Evolutionary conservation across 495 filamentous ascomycete species (phyloP), one percentile per base, ranked within the genome.

Genomic region (Aspergillus cavernicola): DNA sequence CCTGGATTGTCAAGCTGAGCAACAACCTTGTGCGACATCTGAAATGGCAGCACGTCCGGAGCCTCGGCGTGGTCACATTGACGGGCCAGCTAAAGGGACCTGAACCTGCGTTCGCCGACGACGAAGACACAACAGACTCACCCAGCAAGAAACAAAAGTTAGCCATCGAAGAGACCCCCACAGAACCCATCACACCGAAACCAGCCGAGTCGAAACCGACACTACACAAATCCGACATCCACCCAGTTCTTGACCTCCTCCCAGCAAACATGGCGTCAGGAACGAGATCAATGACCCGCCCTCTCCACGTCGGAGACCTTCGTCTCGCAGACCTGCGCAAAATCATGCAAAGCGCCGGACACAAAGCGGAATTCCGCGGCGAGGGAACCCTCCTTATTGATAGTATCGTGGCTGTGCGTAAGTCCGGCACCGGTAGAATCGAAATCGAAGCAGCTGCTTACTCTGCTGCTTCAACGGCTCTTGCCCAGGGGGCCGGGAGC

Each of bases 301-400:
- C 95, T 8, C 80, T 99, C 10, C 95, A 97, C 64, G 95, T 97
- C 19, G 93, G 93, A 50, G 93, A 99, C 62, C 74, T 97, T 15
- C 79, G 93, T 15, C 78, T 99, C 12, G 90, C 93, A 0, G 91
- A 97, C 65, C 70, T 99, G 43, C 78, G 95, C 41, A 86, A 87
- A 56, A 80, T 90, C 22, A 86, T 99, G 83, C 84, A 88, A 50
- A 76, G 78, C 15, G 79, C 85, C 18, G 92, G 92, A 2, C 89
- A 96, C 67, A 88, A 77, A 23, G 92, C 91, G 3, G 93, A 96
- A 69, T 97, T 97, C 67, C 79, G 88, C 26, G 93, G 93, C 15
- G 95, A 97, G 67, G 93, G 93, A 41, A 95, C 88, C 2, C 72
- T 97, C 59, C 72, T 99, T 19, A 85, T 99, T 45, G 91, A 97